phyloP scores from a whole-genome alignment of 1,139 yeast species.

The Hemisphaericaspora xylofermentans region DNA sequence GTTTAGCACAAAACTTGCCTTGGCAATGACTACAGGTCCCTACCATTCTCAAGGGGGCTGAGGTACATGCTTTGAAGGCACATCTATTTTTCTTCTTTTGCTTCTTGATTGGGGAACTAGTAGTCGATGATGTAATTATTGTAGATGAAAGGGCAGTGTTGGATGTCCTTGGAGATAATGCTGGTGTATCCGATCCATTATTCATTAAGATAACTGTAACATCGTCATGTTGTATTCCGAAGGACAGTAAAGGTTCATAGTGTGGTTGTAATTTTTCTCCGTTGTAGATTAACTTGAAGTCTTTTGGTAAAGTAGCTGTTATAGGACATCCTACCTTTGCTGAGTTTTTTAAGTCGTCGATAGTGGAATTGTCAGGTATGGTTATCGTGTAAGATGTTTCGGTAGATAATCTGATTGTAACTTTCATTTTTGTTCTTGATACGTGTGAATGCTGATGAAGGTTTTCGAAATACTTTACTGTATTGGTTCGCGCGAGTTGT shows the following conservation, averaged over 20 bases:
- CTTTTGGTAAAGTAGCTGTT: conserved; percentile 32
- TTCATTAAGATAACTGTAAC: conserved; percentile 48
- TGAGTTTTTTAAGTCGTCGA: conserved; percentile 46
- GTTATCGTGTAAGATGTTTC: conserved; percentile 42
- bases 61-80: conserved; percentile 58
- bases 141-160: conserved; percentile 13
- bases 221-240: conserved; percentile 21
- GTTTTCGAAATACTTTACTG: too few species aligned
- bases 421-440: conserved; percentile 28
- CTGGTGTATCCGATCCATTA: conserved; percentile 28
- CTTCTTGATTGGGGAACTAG: conserved; percentile 29
- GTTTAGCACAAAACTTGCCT: conserved; percentile 86
- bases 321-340: conserved; percentile 44
- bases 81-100: conserved; percentile 61
- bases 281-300: conserved; percentile 50
- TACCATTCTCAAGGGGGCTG: conserved; percentile 75
- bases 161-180: conserved; percentile 16
- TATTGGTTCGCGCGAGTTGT: too few species aligned
- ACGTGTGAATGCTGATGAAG: too few species aligned
- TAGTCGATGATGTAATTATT: conserved; percentile 13
- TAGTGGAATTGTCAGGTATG: conserved; percentile 51
- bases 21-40: conserved; percentile 87
- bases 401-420: conserved; percentile 44
- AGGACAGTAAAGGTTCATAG: conserved; percentile 23
- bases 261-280: conserved; percentile 49